Base-by-base conservation (phyloP, 805 yeast genomes). In the Candida hungchunana region DNA sequence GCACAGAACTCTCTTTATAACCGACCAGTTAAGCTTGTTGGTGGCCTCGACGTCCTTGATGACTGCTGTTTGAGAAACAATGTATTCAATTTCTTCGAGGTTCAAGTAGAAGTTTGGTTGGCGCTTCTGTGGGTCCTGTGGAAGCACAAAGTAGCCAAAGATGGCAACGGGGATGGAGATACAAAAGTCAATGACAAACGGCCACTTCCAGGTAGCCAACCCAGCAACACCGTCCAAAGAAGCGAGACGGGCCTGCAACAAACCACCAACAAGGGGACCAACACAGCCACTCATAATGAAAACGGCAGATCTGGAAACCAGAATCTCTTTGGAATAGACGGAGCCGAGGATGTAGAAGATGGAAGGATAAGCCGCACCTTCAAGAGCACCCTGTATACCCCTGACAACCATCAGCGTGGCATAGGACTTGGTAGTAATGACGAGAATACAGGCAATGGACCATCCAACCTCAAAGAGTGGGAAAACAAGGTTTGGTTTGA, bases 151-250 rank as follows among this genome's bases (percentile, higher is more conserved):
- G 41, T 63, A 62, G 0, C 79, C 80, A 26, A 70, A 43, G 12
- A 76, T 24, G 4, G 75, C 76, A 20, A 76, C 70, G 13, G 72
- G 75, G 18, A 77, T 40, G 1, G 73, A 66, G 30, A 71, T 61
- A 19, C 63, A 37, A 15, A 67, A 69, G 47, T 72, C 77, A 47
- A 72, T 62, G 24, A 72, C 66, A 43, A 69, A 71, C 33, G 70
- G 54, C 60, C 50, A 46, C 32, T 38, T 37, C 50, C 50, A 46
- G 12, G 47, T 40, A 8, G 40, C 31, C n/a, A 66, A 52, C 1
- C 75, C 75, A 26, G 40, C 47, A 8, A 46, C 53, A 17, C 70
- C 73, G 33, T 56, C 51, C 48, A 71, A 43, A 19, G 60, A 49
- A 3, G 30, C 28, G 16, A 71, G 56, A 10, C 71, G 63, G 6